Percentiles rank a stretch among this genome's conserved stretches.
phyloP scores from a whole-genome alignment of 1,284 basidiomycete genomes.

The Trametes hirsuta region DNA sequence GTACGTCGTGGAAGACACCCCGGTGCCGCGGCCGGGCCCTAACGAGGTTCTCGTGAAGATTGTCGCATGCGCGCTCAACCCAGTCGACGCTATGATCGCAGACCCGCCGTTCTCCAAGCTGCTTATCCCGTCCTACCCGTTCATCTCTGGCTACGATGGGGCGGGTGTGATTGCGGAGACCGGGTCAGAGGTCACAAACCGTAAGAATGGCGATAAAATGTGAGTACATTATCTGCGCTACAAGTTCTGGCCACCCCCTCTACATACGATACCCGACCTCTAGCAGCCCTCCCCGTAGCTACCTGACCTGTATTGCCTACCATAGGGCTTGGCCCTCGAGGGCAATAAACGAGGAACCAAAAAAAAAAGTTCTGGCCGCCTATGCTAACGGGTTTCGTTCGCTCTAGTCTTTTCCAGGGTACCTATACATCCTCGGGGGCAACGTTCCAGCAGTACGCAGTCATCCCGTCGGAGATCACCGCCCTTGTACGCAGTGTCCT shows the following conservation, averaged over 20 bases:
- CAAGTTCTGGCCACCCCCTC: no score
- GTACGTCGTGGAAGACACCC: conserved; percentile 1
- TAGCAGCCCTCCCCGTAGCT: no score
- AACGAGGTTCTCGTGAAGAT: conserved; percentile 14
- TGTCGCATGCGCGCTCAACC: conserved; percentile 1
- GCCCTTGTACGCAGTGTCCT: conserved; percentile 27
- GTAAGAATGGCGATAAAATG: conserved; percentile 53
- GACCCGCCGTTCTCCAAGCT: background rate
- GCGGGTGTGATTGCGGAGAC: conserved; percentile 60
- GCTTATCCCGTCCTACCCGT: conserved; percentile 2
- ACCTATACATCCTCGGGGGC: conserved; percentile 7
- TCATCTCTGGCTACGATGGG: conserved; percentile 56
- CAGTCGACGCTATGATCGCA: background rate
- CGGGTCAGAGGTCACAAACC: conserved; percentile 52
- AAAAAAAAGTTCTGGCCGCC: no score
- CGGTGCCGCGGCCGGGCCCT: conserved; percentile 4
- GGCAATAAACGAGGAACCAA: no score
- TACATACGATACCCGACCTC: no score
- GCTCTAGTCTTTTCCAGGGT: conserved; percentile 45
- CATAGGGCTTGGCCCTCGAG: no score
- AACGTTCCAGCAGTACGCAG: conserved; percentile 54
- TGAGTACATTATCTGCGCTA: background rate
- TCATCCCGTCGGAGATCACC: conserved; percentile 42
- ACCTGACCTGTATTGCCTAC: no score
- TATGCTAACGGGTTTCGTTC: no score